Conservation (phyloP, 192 early-diverging fungal species). For the Gryganskiella cystojenkinii region DNA sequence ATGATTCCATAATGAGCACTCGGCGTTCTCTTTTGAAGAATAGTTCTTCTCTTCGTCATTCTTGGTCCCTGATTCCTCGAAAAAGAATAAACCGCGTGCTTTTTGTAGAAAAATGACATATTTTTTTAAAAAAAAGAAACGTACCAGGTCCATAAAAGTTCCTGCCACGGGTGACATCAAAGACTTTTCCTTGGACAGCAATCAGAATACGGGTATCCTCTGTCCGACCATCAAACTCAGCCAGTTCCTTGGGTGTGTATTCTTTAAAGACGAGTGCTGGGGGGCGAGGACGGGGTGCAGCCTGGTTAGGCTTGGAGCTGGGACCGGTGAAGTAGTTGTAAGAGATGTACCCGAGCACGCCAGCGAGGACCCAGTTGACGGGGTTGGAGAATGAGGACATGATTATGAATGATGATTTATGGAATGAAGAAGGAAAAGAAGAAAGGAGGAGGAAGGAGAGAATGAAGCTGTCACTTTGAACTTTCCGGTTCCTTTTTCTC, state of each 20-base stretch:
- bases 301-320: constrained; percentile 18
- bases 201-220: constrained; percentile 76
- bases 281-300: constrained; percentile 58
- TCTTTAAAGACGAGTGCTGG: constrained; percentile 69
- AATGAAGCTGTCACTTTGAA: neutral
- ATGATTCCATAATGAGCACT: no score
- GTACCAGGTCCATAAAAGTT: constrained; percentile 95
- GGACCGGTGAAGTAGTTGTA: constrained; percentile 56
- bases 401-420: neutral
- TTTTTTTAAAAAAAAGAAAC: no score
- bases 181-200: constrained; percentile 87
- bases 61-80: no score
- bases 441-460: neutral
- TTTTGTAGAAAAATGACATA: no score
- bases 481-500: neutral
- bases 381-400: constrained; percentile 62
- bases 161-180: constrained; percentile 85
- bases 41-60: no score
- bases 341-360: constrained; percentile 66
- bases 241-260: constrained; percentile 83
- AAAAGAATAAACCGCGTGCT: no score
- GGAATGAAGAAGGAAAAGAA: neutral
- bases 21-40: no score
- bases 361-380: constrained; percentile 75
- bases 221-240: constrained; percentile 76